Evolutionary conservation across 192 early-diverging fungal genomes (phyloP).

Genomic region (Cetraspora pellucida): DNA sequence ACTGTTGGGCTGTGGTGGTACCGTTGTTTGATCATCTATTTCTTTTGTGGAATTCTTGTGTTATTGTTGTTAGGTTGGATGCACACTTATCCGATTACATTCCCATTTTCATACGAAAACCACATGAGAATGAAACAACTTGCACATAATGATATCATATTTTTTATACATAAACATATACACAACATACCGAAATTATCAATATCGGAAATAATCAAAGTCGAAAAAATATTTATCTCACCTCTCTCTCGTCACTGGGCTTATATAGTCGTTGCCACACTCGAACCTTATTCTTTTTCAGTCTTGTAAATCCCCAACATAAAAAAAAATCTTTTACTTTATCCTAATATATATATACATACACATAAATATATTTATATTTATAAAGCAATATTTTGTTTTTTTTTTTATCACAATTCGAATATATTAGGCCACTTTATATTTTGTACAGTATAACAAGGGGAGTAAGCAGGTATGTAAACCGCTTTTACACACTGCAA

Average conservation of each 20-base stretch:
- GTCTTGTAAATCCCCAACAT: too few relatives aligned
- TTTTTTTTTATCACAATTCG: background rate
- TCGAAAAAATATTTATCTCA: background rate
- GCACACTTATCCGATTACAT: conserved; percentile 19
- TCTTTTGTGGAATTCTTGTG: conserved; percentile 7
- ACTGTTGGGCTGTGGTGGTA: too few relatives aligned
- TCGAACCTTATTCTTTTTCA: too few relatives aligned
- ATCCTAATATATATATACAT: too few relatives aligned
- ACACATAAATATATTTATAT: too few relatives aligned
- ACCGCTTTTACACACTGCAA: background rate
- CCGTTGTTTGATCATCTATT: background rate
- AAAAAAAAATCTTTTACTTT: too few relatives aligned
- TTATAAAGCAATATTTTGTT: too few relatives aligned
- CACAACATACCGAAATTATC: background rate
- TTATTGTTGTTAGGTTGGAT: background rate
- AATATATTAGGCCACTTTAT: background rate
- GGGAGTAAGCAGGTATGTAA: conserved; percentile 13
- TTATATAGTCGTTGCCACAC: too few relatives aligned
- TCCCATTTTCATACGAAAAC: conserved; percentile 25
- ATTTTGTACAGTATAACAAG: conserved; percentile 1
- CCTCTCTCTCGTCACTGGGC: too few relatives aligned
- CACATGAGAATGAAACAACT: conserved; percentile 30
- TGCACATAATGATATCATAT: conserved; percentile 22
- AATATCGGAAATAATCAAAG: background rate
- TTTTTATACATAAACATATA: conserved; percentile 9